Base-by-base conservation (phyloP, 164 flowering plant genomes). In the Magnolia officinalis region DNA sequence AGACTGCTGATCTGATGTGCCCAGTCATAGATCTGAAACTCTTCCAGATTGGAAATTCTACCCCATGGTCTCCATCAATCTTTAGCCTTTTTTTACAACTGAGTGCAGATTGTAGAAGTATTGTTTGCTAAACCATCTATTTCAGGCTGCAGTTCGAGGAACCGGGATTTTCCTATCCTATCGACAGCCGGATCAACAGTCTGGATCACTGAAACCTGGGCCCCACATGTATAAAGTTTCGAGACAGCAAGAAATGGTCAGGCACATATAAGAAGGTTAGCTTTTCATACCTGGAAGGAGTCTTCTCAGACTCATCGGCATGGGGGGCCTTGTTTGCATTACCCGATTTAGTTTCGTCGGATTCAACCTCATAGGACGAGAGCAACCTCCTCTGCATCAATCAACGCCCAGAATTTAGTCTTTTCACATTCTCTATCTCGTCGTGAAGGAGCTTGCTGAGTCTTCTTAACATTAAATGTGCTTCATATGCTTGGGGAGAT, bases 321-420 rank as follows among this genome's bases (percentile, higher is more conserved):
- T 71, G 68, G 50, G 70, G 49, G 71, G 61, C 6, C 58, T 78
- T 75, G 61, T 37, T 67, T 29, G 68, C 67, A 70, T 74, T 77
- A 55, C 72, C 72, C 31, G 75, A 70, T 67, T 81, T 74, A 26
- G 68, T 71, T 73, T 85, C 84, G 51, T 85, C 88, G 1, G 84
- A 26, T 11, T 89, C 93, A 18, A 84, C 82, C 77, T 90, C 91
- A 74, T 89, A 87, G 24, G 95, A 87, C 49, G 93, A 85, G 16
- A 92, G 88, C 81, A 90, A 72, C 82, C 67, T 90, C 81, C 91
- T 89, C 97, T 92, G 90, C 80, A 85, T 11, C 71, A 73, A 64
- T 11, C 31, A 74, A 29, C 18, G 16, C 49, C 23, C 24, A 50
- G 13, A 8, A 24, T 23, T 51, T 16, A 55, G 61, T 55, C 18